Conservation (phyloP, 2,329 filamentous ascomycete species). For the Cytospora piceicola region DNA sequence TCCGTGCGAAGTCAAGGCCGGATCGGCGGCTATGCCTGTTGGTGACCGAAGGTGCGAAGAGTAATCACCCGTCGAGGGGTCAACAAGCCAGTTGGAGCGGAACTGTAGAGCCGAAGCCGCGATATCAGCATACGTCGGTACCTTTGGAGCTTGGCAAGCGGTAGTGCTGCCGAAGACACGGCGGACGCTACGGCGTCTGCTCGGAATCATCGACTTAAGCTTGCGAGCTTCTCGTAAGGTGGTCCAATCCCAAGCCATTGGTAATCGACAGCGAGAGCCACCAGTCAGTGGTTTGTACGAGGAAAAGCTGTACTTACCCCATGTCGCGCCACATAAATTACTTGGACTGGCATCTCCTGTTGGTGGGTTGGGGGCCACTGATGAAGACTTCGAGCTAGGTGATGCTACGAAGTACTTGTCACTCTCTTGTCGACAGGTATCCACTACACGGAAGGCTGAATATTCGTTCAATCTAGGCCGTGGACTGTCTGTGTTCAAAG, state of each 20-base stretch:
- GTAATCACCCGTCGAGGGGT: conserved; percentile 80
- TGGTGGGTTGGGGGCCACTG: neutral
- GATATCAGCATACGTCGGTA: conserved; percentile 28
- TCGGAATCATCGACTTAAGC: conserved; percentile 13
- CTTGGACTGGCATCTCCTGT: conserved; percentile 63
- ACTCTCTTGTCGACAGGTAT: neutral
- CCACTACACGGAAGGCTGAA: neutral
- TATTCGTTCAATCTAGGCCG: neutral
- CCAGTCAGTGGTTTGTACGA: conserved; percentile 20
- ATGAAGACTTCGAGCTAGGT: neutral
- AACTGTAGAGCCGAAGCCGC: conserved; percentile 60
- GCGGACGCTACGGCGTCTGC: conserved; percentile 7
- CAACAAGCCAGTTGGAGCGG: conserved; percentile 86
- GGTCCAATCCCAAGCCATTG: neutral
- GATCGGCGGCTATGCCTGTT: conserved; percentile 86
- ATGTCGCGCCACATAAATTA: conserved; percentile 75
- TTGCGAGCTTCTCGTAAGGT: neutral
- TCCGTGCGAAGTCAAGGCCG: conserved; percentile 83
- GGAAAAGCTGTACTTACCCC: conserved; percentile 59
- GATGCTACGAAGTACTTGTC: neutral
- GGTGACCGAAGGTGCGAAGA: conserved; percentile 73
- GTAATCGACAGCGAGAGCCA: neutral
- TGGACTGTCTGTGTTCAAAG: neutral
- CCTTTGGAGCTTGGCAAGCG: conserved; percentile 9
- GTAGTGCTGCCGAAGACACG: conserved; percentile 4